phyloP scores from a whole-genome alignment of 164 flowering plant genomes.

The Vitis labrusca region DNA sequence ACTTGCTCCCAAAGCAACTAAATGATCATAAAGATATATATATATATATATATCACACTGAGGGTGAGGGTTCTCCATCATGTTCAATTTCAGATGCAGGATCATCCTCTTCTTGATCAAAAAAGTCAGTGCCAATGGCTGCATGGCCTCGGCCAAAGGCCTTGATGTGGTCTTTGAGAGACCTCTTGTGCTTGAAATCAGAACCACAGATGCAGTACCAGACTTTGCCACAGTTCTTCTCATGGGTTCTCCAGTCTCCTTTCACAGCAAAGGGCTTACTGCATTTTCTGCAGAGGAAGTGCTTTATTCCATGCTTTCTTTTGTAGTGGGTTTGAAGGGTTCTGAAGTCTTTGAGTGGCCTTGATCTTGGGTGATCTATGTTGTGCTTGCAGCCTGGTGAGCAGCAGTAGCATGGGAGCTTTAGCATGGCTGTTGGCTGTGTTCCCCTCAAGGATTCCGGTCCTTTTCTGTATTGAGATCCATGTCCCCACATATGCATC shows the following conservation, averaged over 20 bases:
- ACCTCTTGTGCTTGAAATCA: constrained; percentile 55
- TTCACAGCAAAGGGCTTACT: constrained; percentile 43
- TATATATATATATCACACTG: neutral
- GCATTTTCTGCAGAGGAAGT: constrained; percentile 49
- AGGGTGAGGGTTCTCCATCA: constrained; percentile 1
- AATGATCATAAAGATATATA: neutral
- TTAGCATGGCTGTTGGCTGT: constrained; percentile 48
- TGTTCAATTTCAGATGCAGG: constrained; percentile 22
- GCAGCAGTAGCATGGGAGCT: constrained; percentile 55
- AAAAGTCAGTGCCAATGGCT: constrained; percentile 9
- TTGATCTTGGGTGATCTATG: constrained; percentile 48
- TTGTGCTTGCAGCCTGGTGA: constrained; percentile 48
- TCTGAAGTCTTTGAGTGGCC: constrained; percentile 52
- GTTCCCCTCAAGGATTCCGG: constrained; percentile 47
- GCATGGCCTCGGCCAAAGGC: constrained; percentile 49
- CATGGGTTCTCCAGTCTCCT: constrained; percentile 58
- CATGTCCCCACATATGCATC: constrained; percentile 75
- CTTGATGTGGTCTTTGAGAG: constrained; percentile 44
- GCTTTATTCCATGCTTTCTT: constrained; percentile 52
- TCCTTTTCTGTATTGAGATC: constrained; percentile 56
- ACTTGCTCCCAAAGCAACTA: no score
- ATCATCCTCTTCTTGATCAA: constrained; percentile 31
- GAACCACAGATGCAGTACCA: constrained; percentile 56
- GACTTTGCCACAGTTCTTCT: constrained; percentile 54
- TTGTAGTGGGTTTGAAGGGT: constrained; percentile 62